phyloP scores from a whole-genome alignment of 2,329 filamentous ascomycete genomes.

The Blastomyces parvus region DNA sequence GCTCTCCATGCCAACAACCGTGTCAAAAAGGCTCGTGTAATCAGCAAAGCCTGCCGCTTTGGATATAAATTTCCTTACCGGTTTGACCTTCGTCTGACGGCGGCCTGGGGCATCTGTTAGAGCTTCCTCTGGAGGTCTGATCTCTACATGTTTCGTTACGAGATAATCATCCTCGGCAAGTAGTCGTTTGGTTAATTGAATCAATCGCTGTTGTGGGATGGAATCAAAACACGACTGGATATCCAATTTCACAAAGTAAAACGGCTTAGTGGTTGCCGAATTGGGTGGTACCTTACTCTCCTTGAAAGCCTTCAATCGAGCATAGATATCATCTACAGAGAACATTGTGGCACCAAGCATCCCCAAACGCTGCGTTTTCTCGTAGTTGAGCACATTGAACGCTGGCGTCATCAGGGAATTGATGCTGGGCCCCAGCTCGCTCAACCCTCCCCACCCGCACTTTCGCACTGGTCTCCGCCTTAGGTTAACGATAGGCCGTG shows the following conservation, averaged over 20 bases:
- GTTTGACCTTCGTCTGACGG: conserved; percentile 19
- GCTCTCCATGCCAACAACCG: conserved; percentile 28
- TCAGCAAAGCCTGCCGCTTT: conserved; percentile 41
- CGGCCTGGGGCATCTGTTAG: conserved; percentile 16
- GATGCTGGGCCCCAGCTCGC: conserved; percentile 53
- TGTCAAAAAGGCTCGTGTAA: conserved; percentile 37
- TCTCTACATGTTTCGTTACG: conserved; percentile 64
- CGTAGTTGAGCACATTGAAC: conserved; percentile 66
- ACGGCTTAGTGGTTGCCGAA: conserved; percentile 12
- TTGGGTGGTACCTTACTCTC: conserved; percentile 15
- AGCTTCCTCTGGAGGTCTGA: conserved; percentile 43
- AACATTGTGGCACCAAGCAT: conserved; percentile 71
- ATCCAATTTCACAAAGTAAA: conserved; percentile 90
- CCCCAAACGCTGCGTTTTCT: conserved; percentile 52
- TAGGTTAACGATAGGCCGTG: conserved; percentile 83
- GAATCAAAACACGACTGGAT: conserved; percentile 91
- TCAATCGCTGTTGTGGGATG: conserved; percentile 69
- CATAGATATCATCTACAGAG: conserved; percentile 71
- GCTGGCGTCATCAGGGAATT: conserved; percentile 64
- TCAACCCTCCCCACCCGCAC: conserved; percentile 42
- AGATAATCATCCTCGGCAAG: conserved; percentile 55
- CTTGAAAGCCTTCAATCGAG: conserved; percentile 62
- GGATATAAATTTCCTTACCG: conserved; percentile 42
- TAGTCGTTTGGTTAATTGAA: conserved; percentile 54
- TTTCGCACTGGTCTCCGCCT: conserved; percentile 50